Base-by-base conservation (phyloP, 106 monocot species). In the Triglochin maritima region DNA sequence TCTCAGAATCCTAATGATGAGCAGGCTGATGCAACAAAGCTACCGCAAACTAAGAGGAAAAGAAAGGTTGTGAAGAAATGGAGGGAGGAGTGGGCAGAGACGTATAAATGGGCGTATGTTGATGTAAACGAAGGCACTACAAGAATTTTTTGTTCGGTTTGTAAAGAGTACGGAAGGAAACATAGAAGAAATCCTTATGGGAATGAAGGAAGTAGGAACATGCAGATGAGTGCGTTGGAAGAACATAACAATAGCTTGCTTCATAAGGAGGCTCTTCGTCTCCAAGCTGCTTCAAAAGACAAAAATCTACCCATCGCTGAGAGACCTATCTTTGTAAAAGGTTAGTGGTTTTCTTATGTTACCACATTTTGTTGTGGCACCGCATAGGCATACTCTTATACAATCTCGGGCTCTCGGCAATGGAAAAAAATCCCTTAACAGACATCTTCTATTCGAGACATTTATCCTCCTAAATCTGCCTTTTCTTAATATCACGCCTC, bases 21-120 rank as follows among this genome's bases (percentile, higher is more conserved):
- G 4, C 78, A 74, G 3, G 69, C 63, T 4, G 78, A 80, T 16
- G 55, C 77, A 7, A 62, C 66, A 49, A 84, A 86, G 78, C 57
- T 84, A 69, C 69, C 84, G 7, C 88, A 82, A 29, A 50, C 60
- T 15, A 98, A 92, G 75, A 88, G 82, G 78, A 98, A 98, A 88
- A 91, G 92, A 80, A 98, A 98, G 62, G 98, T 98, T 51, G 92
- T 98, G 75, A 98, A 98, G 84, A 98, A 98, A 65, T 98, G 98
- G 98, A 78, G 98, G 74, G 98, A 98, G 58, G 98, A 98, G 80
- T 98, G 98, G 98, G 91, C 98, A 9, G 98, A 98, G 45, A 98
- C 98, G 0, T 92, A 98, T 64, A 98, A 92, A 58, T 98, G 98
- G 98, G 98, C 98, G 41, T 92, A 92, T 71, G 92, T 98, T 2